Conservation (phyloP, 441 rosid species). For the Theobroma grandiflorum region DNA sequence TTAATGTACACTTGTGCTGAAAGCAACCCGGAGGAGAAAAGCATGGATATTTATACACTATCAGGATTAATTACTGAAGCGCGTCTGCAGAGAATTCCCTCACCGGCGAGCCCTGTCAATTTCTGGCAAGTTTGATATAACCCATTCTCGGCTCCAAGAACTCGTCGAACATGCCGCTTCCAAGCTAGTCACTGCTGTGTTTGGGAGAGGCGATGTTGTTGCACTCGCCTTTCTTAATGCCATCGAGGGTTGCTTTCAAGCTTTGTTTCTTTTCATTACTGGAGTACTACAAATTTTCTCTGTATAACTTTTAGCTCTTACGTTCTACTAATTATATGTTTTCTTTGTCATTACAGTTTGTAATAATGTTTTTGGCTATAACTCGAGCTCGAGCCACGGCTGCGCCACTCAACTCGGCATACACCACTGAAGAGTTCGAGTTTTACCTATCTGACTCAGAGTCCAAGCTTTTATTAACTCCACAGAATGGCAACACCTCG, state of each 20-base stretch:
- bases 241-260: slow-evolving; percentile 57
- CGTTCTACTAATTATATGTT: too few relatives aligned
- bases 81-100: slow-evolving; percentile 58
- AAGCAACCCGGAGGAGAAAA: neutral
- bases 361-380: slow-evolving; percentile 78
- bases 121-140: slow-evolving; percentile 68
- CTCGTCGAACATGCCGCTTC: slow-evolving; percentile 73
- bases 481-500: slow-evolving; percentile 57
- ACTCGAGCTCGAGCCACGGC: slow-evolving; percentile 81
- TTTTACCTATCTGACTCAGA: slow-evolving; percentile 91
- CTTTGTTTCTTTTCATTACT: neutral
- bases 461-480: slow-evolving; percentile 68
- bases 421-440: slow-evolving; percentile 87
- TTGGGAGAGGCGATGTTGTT: slow-evolving; percentile 80
- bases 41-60: slow-evolving; percentile 65
- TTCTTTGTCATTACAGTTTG: slow-evolving; percentile 52
- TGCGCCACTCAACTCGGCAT: slow-evolving; percentile 82
- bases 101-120: slow-evolving; percentile 60
- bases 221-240: slow-evolving; percentile 83
- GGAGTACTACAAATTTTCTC: too few relatives aligned
- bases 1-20: too few relatives aligned
- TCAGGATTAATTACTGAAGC: slow-evolving; percentile 59
- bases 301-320: neutral
- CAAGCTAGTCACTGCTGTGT: slow-evolving; percentile 60
- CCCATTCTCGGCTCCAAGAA: slow-evolving; percentile 60